Evolutionary conservation across 768 basidiomycete genomes (phyloP).

Genomic region (Boletus rufocinnamomeus): DNA sequence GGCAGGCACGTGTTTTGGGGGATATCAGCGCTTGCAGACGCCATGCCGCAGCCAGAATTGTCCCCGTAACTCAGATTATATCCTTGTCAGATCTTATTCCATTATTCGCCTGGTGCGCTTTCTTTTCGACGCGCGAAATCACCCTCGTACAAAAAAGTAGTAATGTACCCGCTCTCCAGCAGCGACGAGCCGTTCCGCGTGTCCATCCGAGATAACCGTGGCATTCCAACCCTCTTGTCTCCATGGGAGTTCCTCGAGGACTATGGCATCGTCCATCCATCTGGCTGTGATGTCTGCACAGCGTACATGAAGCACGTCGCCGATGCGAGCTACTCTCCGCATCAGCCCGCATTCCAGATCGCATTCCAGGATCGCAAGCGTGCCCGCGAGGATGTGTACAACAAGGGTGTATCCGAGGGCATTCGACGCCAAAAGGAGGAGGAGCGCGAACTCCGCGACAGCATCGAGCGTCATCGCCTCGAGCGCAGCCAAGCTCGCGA

Average conservation of each 20-base stretch:
- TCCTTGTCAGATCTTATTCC: slow-evolving; percentile 16
- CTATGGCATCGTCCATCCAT: slow-evolving; percentile 43
- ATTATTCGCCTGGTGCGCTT: slow-evolving; percentile 24
- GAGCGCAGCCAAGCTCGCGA: slow-evolving; percentile 41
- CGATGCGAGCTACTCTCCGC: slow-evolving; percentile 40
- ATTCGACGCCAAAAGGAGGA: slow-evolving; percentile 43
- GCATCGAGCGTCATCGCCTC: slow-evolving; percentile 35
- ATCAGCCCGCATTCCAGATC: slow-evolving; percentile 41
- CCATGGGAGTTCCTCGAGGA: slow-evolving; percentile 43
- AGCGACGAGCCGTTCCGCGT: slow-evolving; percentile 35
- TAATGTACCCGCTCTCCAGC: slow-evolving; percentile 37
- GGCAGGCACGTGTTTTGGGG: slow-evolving; percentile 30
- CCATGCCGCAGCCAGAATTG: slow-evolving; percentile 10
- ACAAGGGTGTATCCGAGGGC: slow-evolving; percentile 43
- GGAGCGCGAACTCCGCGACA: slow-evolving; percentile 37
- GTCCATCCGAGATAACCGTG: slow-evolving; percentile 32
- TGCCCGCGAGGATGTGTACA: slow-evolving; percentile 40
- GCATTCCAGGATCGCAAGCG: slow-evolving; percentile 43
- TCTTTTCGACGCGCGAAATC: slow-evolving; percentile 3
- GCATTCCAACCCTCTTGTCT: slow-evolving; percentile 36
- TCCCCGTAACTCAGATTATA: slow-evolving; percentile 21
- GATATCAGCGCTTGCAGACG: slow-evolving; percentile 29
- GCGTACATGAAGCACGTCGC: slow-evolving; percentile 44
- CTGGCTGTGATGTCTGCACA: slow-evolving; percentile 40
- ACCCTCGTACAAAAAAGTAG: slow-evolving; percentile 13